Conservation (phyloP, 83 land plant species). For the Diphasiastrum complanatum region DNA sequence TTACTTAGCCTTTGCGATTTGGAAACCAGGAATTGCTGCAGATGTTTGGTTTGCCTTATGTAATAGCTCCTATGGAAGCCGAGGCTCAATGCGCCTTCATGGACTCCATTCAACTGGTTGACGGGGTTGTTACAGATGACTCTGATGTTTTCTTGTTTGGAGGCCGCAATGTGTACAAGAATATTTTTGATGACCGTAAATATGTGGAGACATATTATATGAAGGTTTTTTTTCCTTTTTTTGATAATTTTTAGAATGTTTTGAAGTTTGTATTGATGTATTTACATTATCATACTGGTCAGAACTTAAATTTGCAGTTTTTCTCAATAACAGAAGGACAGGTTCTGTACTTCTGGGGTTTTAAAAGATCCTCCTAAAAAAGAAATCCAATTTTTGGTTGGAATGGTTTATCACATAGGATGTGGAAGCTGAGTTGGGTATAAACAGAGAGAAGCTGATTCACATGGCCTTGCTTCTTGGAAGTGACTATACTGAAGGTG, state of each 20-base stretch:
- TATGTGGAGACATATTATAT: constrained; percentile 97
- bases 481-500: constrained; percentile 98
- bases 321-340: no score
- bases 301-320: no score
- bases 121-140: constrained; percentile 98
- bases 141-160: constrained; percentile 96
- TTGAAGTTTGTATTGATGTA: no score
- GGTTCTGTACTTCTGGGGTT: no score
- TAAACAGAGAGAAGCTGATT: constrained; percentile 70
- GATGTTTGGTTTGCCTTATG: constrained; percentile 97
- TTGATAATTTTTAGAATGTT: no score
- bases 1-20: not conserved
- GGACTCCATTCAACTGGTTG: constrained; percentile 73
- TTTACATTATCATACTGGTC: no score
- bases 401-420: constrained; percentile 39
- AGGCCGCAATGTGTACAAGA: constrained; percentile 88
- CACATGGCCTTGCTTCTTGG: constrained; percentile 95
- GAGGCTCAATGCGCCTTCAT: constrained; percentile 98
- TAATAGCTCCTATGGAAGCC: constrained; percentile 99
- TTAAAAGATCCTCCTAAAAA: no score
- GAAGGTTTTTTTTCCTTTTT: constrained; percentile 51
- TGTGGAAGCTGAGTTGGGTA: constrained; percentile 77
- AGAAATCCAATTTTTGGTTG: no score
- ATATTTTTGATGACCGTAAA: constrained; percentile 95
- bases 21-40: constrained; percentile 75